Base-by-base conservation (phyloP, 2,329 filamentous ascomycete species). In the Aspergillus sp. region DNA sequence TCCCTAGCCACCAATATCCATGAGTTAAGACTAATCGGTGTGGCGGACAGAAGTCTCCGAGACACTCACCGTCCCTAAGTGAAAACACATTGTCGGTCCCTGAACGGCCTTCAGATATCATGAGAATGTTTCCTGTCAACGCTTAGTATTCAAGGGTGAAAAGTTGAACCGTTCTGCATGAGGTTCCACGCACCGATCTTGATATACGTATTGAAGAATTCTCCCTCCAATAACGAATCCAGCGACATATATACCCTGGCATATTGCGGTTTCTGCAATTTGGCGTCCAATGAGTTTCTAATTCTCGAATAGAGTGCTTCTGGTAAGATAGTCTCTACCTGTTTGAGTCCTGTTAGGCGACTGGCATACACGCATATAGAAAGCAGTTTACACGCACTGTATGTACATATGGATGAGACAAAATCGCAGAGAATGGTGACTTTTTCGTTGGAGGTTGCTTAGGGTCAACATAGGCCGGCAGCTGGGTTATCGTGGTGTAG, bases 171-270 rank as follows among this genome's bases (percentile, higher is more conserved):
- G 37, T 15, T 20, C 15, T 15, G 15, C 7, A 9, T 39, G 10
- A 19, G 17, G 17, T 39, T 30, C 12, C 35, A 35, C 25, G 19
- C 70, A 87, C 87, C 86, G 50, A 77, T 78, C 66, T 95, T 95
- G 56, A 97, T 84, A 62, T 94, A 90, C 39, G 83, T 75, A n/a
- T 80, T 85, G 60, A 95, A 90, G 59, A 96, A 95, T 0, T 83
- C 79, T 1, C 81, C 80, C 30, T 85, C 77, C 1, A 97, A 64
- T 4, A 97, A 63, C 49, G 88, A 82, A 7, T 77, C 77, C 7
- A 95, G 75, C 3, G 81, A 80, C 78, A 95, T 83, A 55, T 81
- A 79, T 2, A 95, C 81, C 50, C 81, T 79, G 27, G 80, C 79
- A 73, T 88, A 94, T 42, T 69, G 67, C 12, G 71, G 59, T 7